Evolutionary conservation across 176 grass and related monocot genomes (phyloP).

Genomic region (Raddia distichophylla): DNA sequence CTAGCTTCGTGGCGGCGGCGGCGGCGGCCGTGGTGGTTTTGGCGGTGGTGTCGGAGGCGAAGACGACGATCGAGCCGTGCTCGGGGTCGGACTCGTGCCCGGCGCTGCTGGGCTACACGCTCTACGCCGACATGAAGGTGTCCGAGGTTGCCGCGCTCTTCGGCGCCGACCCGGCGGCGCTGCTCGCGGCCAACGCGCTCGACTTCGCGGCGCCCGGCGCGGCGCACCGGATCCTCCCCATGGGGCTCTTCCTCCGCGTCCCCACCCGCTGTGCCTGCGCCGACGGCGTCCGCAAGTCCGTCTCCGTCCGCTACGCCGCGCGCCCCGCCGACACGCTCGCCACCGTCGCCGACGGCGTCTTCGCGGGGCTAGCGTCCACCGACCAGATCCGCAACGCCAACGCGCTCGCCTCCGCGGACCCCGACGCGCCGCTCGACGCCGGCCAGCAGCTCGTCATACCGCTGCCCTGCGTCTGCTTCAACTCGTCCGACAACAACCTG

Average conservation of each 20-base stretch:
- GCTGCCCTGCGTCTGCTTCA: constrained; percentile 91
- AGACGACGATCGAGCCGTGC: constrained; percentile 95
- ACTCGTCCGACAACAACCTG: constrained; percentile 81
- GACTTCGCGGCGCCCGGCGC: constrained; percentile 64
- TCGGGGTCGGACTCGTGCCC: constrained; percentile 70
- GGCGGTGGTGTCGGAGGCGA: constrained; percentile 17
- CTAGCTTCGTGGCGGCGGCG: neutral
- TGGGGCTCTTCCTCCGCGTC: constrained; percentile 77
- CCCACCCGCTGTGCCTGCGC: constrained; percentile 73
- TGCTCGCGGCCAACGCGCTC: constrained; percentile 72
- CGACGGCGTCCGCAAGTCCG: constrained; percentile 82
- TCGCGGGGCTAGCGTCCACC: constrained; percentile 68
- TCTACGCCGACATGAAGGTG: constrained; percentile 94
- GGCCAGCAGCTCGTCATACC: constrained; percentile 67
- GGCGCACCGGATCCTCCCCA: constrained; percentile 72
- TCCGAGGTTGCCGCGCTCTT: constrained; percentile 89
- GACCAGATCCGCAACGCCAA: constrained; percentile 87
- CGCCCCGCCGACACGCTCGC: constrained; percentile 73
- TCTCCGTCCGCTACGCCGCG: constrained; percentile 70
- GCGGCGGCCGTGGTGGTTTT: neutral
- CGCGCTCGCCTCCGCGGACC: constrained; percentile 50
- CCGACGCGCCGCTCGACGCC: constrained; percentile 64
- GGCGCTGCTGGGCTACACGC: constrained; percentile 86
- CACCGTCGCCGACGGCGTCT: constrained; percentile 65
- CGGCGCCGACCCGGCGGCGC: constrained; percentile 44